Conservation (phyloP, 345 rosid genomes). For the Schrenkiella parvula region DNA sequence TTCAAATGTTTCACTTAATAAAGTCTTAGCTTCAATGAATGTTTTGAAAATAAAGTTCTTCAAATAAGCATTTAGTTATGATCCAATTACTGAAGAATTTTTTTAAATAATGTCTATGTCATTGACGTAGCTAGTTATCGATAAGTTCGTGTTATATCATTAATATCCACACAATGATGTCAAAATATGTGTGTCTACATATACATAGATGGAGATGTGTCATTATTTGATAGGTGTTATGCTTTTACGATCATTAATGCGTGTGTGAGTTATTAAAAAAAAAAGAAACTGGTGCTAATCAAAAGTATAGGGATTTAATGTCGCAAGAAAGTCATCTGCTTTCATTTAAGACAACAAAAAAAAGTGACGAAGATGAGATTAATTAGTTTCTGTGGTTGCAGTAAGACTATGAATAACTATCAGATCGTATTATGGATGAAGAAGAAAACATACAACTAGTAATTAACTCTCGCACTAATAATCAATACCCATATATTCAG, state of each 20-base stretch:
- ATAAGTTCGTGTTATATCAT: background rate
- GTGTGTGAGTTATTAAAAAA: background rate
- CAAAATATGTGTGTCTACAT: background rate
- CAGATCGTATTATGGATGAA: background rate
- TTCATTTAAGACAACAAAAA: conserved; percentile 1
- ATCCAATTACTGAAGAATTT: background rate
- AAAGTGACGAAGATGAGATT: background rate
- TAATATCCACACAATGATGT: conserved; percentile 24
- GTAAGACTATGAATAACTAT: conserved; percentile 38
- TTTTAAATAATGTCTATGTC: background rate
- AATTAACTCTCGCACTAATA: background rate
- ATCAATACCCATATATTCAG: background rate
- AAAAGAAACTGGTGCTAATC: conserved; percentile 5
- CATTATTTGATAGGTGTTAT: conserved; percentile 8
- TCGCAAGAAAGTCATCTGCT: conserved; percentile 16
- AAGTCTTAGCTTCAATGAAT: background rate
- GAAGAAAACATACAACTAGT: background rate
- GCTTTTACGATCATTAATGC: conserved; percentile 19
- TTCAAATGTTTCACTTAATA: background rate
- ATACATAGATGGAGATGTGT: background rate
- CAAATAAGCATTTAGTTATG: background rate
- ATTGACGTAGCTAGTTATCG: background rate
- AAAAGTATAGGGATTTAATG: background rate
- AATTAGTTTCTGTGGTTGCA: background rate
- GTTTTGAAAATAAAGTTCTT: background rate